Evolutionary conservation across 2,329 filamentous ascomycete genomes (phyloP), one percentile per base, ranked within the genome.

Genomic region (Harringtonia lauricola): DNA sequence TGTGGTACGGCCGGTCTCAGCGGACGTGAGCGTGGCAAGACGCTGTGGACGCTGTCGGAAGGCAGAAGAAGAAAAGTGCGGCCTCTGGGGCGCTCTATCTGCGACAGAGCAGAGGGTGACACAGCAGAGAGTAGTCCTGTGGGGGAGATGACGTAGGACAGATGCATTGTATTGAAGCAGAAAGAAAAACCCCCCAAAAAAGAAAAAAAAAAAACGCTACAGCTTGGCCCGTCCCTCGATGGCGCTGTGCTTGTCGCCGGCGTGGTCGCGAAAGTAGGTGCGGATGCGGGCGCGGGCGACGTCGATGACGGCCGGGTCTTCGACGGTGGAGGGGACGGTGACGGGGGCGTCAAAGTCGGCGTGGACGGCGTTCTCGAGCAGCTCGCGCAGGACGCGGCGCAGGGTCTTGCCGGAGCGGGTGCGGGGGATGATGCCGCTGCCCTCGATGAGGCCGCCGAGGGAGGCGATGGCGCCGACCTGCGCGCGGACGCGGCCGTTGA

Each of bases 391-490:
- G 28, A 94, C 86, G 21, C 89, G 70, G 4, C 89, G 71, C 47
- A 95, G 62, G 5, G 87, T 95, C 72, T 95, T 96, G 24, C 90
- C 90, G n/a, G 82, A 87, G 24, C 89, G 67, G 15, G 90, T 95
- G 67, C 89, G 89, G 7, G 90, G 89, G 42, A 95, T 95, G 72
- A 94, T 89, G 15, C 81, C 81, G 51, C 79, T 79, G 33, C 86
- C 86, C 51, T 87, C 84, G 42, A 95, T 83, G 55, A 95, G 83
- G 2, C 89, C 89, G 9, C 87, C 87, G 0, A 96, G 71, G 2
- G 78, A 77, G 2, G 90, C 89, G 50, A 96, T 95, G 19, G 85
- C 79, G 8, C 89, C 89, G 43, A 96, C 92, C 55, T 94, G 85
- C 29, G 72, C 70, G 22, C 88, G 79, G 3, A 95, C 81, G 4